Evolutionary conservation across 2,329 filamentous ascomycete species (phyloP), one percentile per base, ranked within the genome.

Genomic region (Coniochaeta pulveracea): DNA sequence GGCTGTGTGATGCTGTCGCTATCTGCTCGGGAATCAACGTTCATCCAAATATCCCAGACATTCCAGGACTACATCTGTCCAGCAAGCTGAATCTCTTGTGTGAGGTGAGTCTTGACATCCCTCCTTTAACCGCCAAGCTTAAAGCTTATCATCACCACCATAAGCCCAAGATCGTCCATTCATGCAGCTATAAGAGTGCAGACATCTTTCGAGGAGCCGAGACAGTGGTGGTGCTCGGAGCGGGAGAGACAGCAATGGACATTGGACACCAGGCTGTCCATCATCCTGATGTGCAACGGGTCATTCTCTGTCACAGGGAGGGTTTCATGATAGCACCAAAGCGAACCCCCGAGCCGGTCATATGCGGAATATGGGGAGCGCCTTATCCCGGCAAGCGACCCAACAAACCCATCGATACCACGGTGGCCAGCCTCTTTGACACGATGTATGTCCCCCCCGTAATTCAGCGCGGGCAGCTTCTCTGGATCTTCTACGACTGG

Each of bases 381-480:
- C 37, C 19, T 30, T 40, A 27, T 26, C 39, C 6, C 35, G 39
- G 15, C 37, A 43, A 31, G 38, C 34, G 12, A 16, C 38, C 15
- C 24, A 40, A 34, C 24, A 46, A 52, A 16, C 52, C 55, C 8
- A 47, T 57, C 27, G 58, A 62, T 39, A 50, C 51, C 12, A 51
- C 51, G 17, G 48, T 52, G 10, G 48, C 56, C 6, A 59, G 56
- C 23, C 47, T 62, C n/a, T 61, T 63, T 39, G 59, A 63, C 36
- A 55, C 57, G 10, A 52, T 54, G 34, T 63, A 62, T 35, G 54
- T 60, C 6, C 58, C 60, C 26, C 56, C 57, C 3, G 37, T 52
- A 31, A 47, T 60, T 4, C 45, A 53, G 32, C 50, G 54, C 19
- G 52, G 47, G 10, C 50, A 40, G 35, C 39, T 51, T 14, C 45